Evolutionary conservation across 495 filamentous ascomycete genomes (phyloP).

Genomic region (Aspergillus heteromorphus): DNA sequence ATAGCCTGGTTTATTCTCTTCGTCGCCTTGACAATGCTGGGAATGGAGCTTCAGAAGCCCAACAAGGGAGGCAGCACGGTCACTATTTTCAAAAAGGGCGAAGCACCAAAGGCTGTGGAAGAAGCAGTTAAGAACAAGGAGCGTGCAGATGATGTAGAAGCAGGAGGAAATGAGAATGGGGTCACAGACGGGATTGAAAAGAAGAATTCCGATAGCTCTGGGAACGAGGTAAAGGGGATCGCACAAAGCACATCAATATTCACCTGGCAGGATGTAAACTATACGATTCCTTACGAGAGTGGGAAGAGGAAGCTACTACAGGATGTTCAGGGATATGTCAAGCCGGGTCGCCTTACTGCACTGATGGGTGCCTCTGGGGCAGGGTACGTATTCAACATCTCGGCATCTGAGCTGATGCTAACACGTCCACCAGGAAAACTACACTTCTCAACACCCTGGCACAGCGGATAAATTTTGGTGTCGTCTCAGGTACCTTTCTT

Average conservation of each 20-base stretch:
- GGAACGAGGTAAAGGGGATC: conserved; percentile 35
- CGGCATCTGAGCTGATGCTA: not conserved
- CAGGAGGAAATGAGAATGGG: conserved; percentile 27
- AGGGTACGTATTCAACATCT: conserved; percentile 32
- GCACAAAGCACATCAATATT: conserved; percentile 60
- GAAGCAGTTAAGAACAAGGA: conserved; percentile 32
- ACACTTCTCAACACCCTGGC: conserved; percentile 52
- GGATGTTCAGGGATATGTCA: conserved; percentile 64
- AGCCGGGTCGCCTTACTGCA: conserved; percentile 66
- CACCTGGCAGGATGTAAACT: conserved; percentile 75
- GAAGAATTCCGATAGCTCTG: conserved; percentile 20
- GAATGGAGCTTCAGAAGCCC: conserved; percentile 64
- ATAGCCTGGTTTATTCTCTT: conserved; percentile 53
- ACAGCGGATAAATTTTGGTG: conserved; percentile 50
- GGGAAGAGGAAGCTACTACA: conserved; percentile 54
- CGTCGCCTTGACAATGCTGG: conserved; percentile 51
- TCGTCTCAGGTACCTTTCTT: conserved; percentile 45
- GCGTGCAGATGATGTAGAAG: conserved; percentile 45
- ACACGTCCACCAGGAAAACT: conserved; percentile 38
- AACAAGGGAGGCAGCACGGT: conserved; percentile 67
- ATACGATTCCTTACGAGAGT: conserved; percentile 60
- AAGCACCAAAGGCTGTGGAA: conserved; percentile 50
- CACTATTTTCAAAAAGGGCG: conserved; percentile 61
- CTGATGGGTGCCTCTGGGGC: conserved; percentile 64
- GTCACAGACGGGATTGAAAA: conserved; percentile 17